These are phyloP conservation scores for Trichosporon sp. DNA, from an alignment of 1,284 basidiomycete genomes.

Conservation along the genomic window DNA sequence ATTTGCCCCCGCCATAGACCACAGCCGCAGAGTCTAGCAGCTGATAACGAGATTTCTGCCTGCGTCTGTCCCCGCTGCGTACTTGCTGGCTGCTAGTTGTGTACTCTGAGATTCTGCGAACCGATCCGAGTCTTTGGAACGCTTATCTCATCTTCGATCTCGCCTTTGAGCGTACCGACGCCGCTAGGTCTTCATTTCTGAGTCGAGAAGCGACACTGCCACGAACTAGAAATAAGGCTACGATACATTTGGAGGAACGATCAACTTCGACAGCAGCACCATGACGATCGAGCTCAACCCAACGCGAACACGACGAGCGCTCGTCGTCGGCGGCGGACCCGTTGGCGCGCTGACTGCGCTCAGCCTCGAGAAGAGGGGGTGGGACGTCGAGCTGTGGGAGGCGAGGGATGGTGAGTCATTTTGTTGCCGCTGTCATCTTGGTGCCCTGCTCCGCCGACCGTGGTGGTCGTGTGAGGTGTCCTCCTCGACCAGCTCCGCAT, in stretches of 20 bases:
- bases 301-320: constrained; percentile 34
- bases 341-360: constrained; percentile 90
- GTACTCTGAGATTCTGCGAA: too few species aligned
- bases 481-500: not conserved
- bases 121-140: not conserved
- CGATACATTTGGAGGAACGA: too few species aligned
- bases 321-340: constrained; percentile 75
- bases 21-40: too few species aligned
- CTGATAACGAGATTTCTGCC: not conserved
- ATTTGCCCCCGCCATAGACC: not conserved
- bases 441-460: not conserved
- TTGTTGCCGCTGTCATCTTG: not conserved
- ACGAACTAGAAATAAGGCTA: too few species aligned
- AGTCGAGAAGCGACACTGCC: too few species aligned
- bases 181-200: not conserved
- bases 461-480: not conserved
- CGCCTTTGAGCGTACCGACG: too few species aligned
- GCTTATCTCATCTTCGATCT: too few species aligned
- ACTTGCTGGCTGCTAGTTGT: too few species aligned
- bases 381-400: constrained; percentile 86
- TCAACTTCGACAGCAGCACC: not conserved
- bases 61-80: not conserved
- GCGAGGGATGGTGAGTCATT: constrained; percentile 63
- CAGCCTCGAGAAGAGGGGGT: constrained; percentile 78
- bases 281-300: constrained; percentile 6